These are phyloP conservation scores for Dalbergia oliveri DNA, from an alignment of 306 rosid species.

Conservation along the genomic window DNA sequence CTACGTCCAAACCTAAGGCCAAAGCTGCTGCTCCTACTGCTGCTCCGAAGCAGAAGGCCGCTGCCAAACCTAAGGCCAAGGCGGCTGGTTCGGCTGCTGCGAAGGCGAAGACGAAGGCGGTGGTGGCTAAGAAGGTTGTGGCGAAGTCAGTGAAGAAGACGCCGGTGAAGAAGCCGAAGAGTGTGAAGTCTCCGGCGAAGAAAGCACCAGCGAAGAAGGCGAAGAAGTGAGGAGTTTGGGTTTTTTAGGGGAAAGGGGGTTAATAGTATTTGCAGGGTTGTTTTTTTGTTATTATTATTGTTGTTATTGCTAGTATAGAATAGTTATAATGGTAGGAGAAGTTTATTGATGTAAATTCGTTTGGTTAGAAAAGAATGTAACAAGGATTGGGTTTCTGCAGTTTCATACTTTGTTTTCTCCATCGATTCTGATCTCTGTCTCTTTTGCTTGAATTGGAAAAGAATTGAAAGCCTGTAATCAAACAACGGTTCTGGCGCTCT, in stretches of 20 bases:
- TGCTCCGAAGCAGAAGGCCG: constrained; percentile 27
- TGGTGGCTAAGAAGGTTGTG: constrained; percentile 58
- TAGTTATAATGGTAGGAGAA: not conserved
- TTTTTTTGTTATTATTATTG: not conserved
- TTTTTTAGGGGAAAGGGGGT: not conserved
- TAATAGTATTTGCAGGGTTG: not conserved
- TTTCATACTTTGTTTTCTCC: not conserved
- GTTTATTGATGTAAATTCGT: not conserved
- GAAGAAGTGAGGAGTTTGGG: constrained; percentile 54
- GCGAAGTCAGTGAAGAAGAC: constrained; percentile 54
- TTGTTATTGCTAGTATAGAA: not conserved
- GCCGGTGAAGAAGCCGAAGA: constrained; percentile 55
- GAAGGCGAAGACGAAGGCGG: constrained; percentile 47
- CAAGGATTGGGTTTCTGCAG: not conserved
- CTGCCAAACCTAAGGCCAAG: constrained; percentile 50
- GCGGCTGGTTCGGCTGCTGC: not conserved
- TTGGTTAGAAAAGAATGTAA: constrained; percentile 2
- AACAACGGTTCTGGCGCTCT: not conserved
- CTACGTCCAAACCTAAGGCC: not conserved
- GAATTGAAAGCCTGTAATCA: not conserved
- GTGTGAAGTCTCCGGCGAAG: constrained; percentile 66
- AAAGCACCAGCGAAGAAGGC: constrained; percentile 60
- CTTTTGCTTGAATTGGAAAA: not conserved
- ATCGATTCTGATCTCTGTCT: too few species aligned
- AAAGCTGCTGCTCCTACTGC: constrained; percentile 26